Evolutionary conservation across 2,329 filamentous ascomycete species (phyloP).

Genomic region (Ophiostoma triangulosporum): DNA sequence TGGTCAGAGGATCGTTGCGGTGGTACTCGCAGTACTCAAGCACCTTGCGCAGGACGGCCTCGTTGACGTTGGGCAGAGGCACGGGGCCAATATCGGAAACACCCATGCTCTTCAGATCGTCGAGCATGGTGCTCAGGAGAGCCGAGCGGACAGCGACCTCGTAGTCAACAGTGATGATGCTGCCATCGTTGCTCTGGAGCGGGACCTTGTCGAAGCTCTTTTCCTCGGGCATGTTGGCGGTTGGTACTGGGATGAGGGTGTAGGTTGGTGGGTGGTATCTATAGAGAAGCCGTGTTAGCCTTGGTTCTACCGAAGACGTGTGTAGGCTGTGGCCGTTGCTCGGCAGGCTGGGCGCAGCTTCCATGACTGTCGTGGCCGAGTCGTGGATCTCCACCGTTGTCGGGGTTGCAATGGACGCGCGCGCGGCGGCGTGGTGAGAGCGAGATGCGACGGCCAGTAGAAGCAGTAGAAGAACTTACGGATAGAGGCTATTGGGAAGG

Average conservation of each 20-base stretch:
- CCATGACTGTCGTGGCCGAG: not conserved
- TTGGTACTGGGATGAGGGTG: not conserved
- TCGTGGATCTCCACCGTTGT: not conserved
- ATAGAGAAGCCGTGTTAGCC: not conserved
- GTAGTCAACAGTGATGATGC: conserved; percentile 47
- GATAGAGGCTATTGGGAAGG: too few species aligned
- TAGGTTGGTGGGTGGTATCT: not conserved
- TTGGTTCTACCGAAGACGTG: too few species aligned
- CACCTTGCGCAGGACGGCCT: conserved; percentile 86
- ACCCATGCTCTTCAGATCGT: conserved; percentile 55
- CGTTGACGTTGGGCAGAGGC: conserved; percentile 86
- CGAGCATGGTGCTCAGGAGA: conserved; percentile 96
- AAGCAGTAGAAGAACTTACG: not conserved
- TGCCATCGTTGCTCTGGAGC: conserved; percentile 38
- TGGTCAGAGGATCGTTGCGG: conserved; percentile 70
- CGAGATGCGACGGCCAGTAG: not conserved
- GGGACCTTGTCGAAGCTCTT: conserved; percentile 27
- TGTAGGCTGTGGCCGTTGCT: too few species aligned
- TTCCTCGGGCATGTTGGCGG: conserved; percentile 20
- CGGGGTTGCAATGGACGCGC: not conserved
- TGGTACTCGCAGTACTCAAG: conserved; percentile 98
- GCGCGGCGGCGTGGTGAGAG: not conserved
- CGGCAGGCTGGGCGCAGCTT: too few species aligned
- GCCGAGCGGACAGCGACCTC: conserved; percentile 81
- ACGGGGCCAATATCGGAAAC: conserved; percentile 44